Base-by-base conservation (phyloP, 2,329 filamentous ascomycete species). In the Hirsutella thompsonii region DNA sequence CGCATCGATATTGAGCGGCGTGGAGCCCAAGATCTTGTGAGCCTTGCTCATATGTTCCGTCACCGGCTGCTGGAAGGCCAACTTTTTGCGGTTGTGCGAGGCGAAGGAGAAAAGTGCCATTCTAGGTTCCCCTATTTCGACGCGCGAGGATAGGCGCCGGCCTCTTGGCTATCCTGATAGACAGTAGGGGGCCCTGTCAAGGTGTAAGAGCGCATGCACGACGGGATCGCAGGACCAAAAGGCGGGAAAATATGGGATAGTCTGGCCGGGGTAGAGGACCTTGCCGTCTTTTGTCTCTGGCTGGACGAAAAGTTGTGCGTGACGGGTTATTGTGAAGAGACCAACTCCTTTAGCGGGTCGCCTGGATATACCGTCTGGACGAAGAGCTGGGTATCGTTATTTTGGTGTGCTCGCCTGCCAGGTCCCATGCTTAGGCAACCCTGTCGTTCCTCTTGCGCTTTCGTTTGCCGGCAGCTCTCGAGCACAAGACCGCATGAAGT, bases 101-200 rank as follows among this genome's bases (percentile, higher is more conserved):
- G 68, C 62, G 39, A 73, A 72, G 32, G 57, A 63, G 48, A 74
- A 72, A 43, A 66, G 69, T 37, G 58, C 59, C 64, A 68, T 38
- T 18, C 19, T 39, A 23, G 11, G 16, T 19, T 39, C 20, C 26
- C 37, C 14, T 26, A n/a, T 26, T 18, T 20, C 20, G 29, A 20
- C 14, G 28, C 38, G 11, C 14, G 18, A 18, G 26, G 23, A 14
- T 5, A 23, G 23, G 8, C 18, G 4, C 35, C 35, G 18, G 35
- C 35, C 35, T 36, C 21, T 36, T 36, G 32, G 32, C 32, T 16
- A 34, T 34, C 14, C 32, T 32, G 33, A 26, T 36, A n/a, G 37
- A 44, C 40, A 38, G 36, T 35, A 36, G 36, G n/a, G 23, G 29
- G 36, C 20, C 13, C 20, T 6, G n/a, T 18, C n/a, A 18, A 5